These are phyloP conservation scores for Ophioceras dolichostomum DNA, from an alignment of 2,329 filamentous ascomycete species.

Conservation along the genomic window DNA sequence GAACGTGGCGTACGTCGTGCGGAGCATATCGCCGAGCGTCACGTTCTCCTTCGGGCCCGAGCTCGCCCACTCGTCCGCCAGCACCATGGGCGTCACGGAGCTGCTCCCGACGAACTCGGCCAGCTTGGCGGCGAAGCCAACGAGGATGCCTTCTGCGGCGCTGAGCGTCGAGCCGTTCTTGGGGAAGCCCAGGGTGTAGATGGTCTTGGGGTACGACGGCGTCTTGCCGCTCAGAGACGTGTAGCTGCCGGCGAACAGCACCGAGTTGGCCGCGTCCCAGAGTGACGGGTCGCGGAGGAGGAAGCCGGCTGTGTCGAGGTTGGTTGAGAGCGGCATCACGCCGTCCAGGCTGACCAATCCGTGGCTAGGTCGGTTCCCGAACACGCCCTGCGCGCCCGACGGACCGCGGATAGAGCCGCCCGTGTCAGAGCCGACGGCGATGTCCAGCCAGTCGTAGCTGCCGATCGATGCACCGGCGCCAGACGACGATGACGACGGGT, in stretches of 20 bases:
- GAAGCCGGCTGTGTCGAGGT: conserved; percentile 31
- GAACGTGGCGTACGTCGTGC: conserved; percentile 20
- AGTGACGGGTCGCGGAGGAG: conserved; percentile 21
- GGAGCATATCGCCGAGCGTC: conserved; percentile 14
- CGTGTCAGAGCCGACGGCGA: conserved; percentile 28
- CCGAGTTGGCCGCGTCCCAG: conserved; percentile 19
- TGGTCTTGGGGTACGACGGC: conserved; percentile 15
- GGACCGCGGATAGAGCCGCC: conserved; percentile 6
- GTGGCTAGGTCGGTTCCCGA: conserved; percentile 30
- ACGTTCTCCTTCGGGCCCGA: conserved; percentile 10
- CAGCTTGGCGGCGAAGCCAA: conserved; percentile 15
- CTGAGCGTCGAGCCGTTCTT: conserved; percentile 3
- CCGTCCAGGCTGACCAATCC: conserved; percentile 24
- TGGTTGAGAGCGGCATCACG: conserved; percentile 26
- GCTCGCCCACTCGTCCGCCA: conserved; percentile 14
- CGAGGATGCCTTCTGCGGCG: conserved; percentile 11
- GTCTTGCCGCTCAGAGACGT: conserved; percentile 10
- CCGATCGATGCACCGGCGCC: conserved; percentile 24
- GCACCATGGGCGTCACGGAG: conserved; percentile 8
- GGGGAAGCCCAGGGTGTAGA: conserved; percentile 18
- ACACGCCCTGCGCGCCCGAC: conserved; percentile 22
- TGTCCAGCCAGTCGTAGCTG: conserved; percentile 31
- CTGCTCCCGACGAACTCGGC: conserved; percentile 12
- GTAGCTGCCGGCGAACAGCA: conserved; percentile 20
- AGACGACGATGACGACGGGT: conserved; percentile 30